Evolutionary conservation across 352 stramenopile genomes (phyloP).

Genomic region (Pythium phragmiticola): DNA sequence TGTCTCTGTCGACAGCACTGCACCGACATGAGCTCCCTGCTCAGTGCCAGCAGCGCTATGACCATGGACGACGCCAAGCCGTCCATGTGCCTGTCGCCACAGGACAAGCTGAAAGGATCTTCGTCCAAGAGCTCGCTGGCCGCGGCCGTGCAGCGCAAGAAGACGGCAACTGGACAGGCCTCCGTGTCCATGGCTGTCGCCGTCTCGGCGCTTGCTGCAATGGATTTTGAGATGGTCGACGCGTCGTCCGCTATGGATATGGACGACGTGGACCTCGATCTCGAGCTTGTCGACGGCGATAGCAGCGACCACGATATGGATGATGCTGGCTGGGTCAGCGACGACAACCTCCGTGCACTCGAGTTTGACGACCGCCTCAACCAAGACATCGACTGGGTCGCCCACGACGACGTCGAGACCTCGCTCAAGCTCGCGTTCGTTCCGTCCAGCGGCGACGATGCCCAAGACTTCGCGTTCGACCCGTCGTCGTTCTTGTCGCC

Average conservation of each 20-base stretch:
- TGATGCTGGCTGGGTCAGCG: conserved; percentile 64
- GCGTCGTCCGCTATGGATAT: conserved; percentile 6
- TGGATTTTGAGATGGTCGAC: conserved; percentile 17
- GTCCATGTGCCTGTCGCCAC: conserved; percentile 63
- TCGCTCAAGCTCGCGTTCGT: conserved; percentile 59
- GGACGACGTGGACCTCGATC: conserved; percentile 17
- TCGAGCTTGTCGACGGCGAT: conserved; percentile 12
- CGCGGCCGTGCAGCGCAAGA: conserved; percentile 33
- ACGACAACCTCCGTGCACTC: conserved; percentile 75
- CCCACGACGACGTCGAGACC: conserved; percentile 63
- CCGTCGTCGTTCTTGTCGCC: conserved; percentile 49
- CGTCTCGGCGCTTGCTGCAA: conserved; percentile 1
- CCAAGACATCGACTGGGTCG: conserved; percentile 84
- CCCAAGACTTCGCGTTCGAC: conserved; percentile 70
- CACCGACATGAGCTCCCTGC: conserved; percentile 10
- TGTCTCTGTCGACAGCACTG: background rate
- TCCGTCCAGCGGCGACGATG: conserved; percentile 37
- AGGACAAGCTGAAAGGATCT: conserved; percentile 59
- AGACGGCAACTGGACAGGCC: conserved; percentile 18
- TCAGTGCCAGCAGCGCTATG: conserved; percentile 23
- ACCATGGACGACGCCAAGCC: conserved; percentile 48
- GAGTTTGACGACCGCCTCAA: conserved; percentile 74
- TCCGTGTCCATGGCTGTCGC: conserved; percentile 6
- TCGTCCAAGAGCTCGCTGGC: conserved; percentile 11
- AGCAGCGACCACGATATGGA: conserved; percentile 30